Evolutionary conservation across 306 rosid genomes (phyloP), one percentile per base, ranked within the genome.

Genomic region (Abrus precatorius): DNA sequence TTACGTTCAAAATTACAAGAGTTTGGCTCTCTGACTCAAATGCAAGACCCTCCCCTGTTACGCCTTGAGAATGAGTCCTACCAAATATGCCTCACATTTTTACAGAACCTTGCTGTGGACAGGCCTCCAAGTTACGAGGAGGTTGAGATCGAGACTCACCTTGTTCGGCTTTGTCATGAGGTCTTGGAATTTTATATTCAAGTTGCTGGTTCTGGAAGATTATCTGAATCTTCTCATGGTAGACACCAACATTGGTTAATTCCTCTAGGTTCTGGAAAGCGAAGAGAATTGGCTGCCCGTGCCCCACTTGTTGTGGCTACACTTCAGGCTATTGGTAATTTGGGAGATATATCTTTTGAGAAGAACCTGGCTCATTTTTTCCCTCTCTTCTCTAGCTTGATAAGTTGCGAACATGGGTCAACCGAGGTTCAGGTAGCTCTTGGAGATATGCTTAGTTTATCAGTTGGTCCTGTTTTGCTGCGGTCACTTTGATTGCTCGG

Each of bases 11-110:
- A 88, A 91, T 90, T 96, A 57, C 97, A 83, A 84, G 99, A 96
- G 81, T 89, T 93, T 78, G 94, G 97, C 69, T 75, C 97, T 12
- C 55, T 91, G 85, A 87, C 99, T 44, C 99, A 96, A 87, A 96
- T 96, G 99, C 99, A 93, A 86, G 99, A 96, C 75, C 99, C 99
- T 50, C 99, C 99, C 9, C 80, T 96, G 67, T 83, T 93, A 74
- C 98, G 99, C 29, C 94, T 96, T 33, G 99, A 96, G 86, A 96
- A 90, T 1, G 99, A 96, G 83, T 90, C 98, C 76, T 96, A 90
- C 87, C 98, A 96, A 86, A 87, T 91, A 44, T 96, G 99, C 92
- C 94, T 96, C 61, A 87, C 99, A 52, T 87, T 90, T 76, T 78
- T 96, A 81, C 97, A 92, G 86, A 93, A 96, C 88, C 98, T 96